These are phyloP conservation scores for Aspergillus olivimuriae DNA, from an alignment of 495 filamentous ascomycete species.

Conservation along the genomic window DNA sequence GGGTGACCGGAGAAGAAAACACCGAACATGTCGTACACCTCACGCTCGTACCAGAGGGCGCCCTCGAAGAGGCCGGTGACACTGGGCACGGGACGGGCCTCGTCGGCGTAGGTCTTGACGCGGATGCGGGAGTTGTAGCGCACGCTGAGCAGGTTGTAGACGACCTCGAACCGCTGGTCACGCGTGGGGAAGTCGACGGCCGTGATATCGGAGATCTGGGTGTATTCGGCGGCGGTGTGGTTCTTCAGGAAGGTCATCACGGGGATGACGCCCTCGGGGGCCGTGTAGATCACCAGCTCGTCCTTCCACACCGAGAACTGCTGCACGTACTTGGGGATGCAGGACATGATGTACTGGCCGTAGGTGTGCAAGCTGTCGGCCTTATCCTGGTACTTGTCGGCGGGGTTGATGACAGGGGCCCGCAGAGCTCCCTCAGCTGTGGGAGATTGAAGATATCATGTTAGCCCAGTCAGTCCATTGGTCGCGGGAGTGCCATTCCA, in stretches of 20 bases:
- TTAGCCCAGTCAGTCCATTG: too few relatives aligned
- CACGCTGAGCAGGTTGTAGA: slow-evolving; percentile 95
- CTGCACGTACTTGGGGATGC: slow-evolving; percentile 95
- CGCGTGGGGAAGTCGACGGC: slow-evolving; percentile 93
- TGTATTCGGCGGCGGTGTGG: slow-evolving; percentile 96
- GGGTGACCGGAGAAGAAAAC: slow-evolving; percentile 96
- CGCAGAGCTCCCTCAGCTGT: slow-evolving; percentile 58
- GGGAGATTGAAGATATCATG: background rate
- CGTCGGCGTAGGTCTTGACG: slow-evolving; percentile 98
- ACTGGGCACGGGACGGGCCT: slow-evolving; percentile 89
- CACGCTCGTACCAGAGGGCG: slow-evolving; percentile 98
- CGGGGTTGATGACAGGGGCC: slow-evolving; percentile 79
- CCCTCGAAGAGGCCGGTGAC: slow-evolving; percentile 83
- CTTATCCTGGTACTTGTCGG: slow-evolving; percentile 85
- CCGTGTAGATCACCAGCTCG: slow-evolving; percentile 88
- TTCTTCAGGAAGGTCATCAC: slow-evolving; percentile 95
- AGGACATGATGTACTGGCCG: slow-evolving; percentile 93
- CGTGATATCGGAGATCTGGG: slow-evolving; percentile 85
- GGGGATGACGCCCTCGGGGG: slow-evolving; percentile 79
- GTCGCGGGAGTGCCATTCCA: too few relatives aligned
- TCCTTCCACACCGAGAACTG: slow-evolving; percentile 99
- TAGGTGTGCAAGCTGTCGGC: slow-evolving; percentile 83
- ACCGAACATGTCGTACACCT: slow-evolving; percentile 96
- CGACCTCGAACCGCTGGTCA: slow-evolving; percentile 92
- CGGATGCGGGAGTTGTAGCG: slow-evolving; percentile 94